Percentiles rank a stretch among this genome's conserved stretches.
Conservation (phyloP, 2,329 filamentous ascomycete genomes). For the Colletotrichum graminicola region DNA sequence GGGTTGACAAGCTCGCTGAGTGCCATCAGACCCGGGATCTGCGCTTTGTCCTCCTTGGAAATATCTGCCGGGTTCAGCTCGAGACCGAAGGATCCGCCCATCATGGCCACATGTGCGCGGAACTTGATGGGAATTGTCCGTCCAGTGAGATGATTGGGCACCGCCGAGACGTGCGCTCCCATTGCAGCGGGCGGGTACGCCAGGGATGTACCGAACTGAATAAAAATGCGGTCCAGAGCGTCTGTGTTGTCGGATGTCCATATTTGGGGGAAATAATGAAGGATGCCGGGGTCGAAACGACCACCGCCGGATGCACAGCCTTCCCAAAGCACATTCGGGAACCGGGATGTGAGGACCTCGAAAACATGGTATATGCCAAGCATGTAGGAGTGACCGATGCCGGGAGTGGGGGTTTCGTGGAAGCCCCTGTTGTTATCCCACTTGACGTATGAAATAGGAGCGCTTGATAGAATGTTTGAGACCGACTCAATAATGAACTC, state of each 20-base stretch:
- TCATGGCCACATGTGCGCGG: constrained; percentile 75
- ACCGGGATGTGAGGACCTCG: constrained; percentile 68
- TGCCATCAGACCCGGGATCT: constrained; percentile 66
- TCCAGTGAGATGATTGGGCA: constrained; percentile 69
- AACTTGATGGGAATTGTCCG: constrained; percentile 69
- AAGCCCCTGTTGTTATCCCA: constrained; percentile 78
- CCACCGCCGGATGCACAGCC: constrained; percentile 75
- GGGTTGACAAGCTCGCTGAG: constrained; percentile 70
- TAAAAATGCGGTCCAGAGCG: constrained; percentile 69
- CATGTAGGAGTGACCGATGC: constrained; percentile 70
- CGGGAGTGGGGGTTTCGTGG: constrained; percentile 68
- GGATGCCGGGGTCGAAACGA: constrained; percentile 72
- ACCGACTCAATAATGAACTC: constrained; percentile 70
- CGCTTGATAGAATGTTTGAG: constrained; percentile 64
- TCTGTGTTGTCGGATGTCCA: constrained; percentile 78
- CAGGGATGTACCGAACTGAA: constrained; percentile 74
- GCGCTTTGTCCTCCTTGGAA: constrained; percentile 61
- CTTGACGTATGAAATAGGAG: constrained; percentile 71
- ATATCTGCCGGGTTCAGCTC: constrained; percentile 70
- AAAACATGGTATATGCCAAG: constrained; percentile 74
- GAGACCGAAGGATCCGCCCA: constrained; percentile 76
- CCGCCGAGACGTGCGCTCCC: constrained; percentile 73
- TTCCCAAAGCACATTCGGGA: constrained; percentile 74
- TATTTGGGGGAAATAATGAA: constrained; percentile 74
- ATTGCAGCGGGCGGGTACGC: constrained; percentile 73